These are phyloP conservation scores for Passalora sequoiae DNA, from an alignment of 2,329 filamentous ascomycete species.

Conservation along the genomic window DNA sequence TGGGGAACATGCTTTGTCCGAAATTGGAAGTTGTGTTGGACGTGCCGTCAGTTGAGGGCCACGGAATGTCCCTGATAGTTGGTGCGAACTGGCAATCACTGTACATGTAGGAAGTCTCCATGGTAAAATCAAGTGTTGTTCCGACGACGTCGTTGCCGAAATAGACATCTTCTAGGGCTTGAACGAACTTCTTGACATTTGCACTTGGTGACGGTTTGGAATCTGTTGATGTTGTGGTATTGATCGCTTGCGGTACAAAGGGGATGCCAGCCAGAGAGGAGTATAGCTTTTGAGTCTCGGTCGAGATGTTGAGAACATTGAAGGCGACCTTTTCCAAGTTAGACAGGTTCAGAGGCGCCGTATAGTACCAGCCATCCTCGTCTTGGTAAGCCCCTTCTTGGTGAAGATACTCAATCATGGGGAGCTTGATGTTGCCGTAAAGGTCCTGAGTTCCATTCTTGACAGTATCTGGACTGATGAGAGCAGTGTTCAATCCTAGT, in stretches of 20 bases:
- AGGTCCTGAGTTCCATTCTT: background rate
- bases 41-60: background rate
- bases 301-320: background rate
- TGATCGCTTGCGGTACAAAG: background rate
- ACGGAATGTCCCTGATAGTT: background rate
- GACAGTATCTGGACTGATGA: background rate
- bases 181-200: background rate
- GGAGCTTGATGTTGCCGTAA: background rate
- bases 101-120: background rate
- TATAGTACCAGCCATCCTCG: constrained; percentile 2
- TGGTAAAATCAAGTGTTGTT: background rate
- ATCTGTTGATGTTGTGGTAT: background rate
- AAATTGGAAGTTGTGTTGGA: background rate
- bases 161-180: background rate
- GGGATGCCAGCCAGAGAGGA: background rate
- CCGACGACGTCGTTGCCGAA: background rate
- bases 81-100: background rate
- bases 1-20: background rate
- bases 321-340: background rate
- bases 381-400: background rate
- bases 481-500: background rate
- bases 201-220: background rate
- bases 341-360: background rate
- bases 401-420: background rate
- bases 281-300: background rate